Evolutionary conservation across 345 rosid genomes (phyloP).

Genomic region (Iberis pinnata): DNA sequence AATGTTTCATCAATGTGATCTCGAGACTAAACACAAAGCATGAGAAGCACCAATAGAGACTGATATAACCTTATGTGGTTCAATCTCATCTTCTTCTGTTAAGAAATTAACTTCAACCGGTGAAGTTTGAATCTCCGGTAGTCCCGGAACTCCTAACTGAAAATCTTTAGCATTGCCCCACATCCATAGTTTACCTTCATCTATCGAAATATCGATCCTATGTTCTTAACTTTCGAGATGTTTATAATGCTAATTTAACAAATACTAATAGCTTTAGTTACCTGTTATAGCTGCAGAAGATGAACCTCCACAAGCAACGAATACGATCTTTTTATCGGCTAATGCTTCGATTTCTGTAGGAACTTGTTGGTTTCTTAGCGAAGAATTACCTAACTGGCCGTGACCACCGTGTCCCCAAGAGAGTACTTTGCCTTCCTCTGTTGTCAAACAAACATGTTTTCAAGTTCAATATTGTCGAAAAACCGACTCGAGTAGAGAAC

Average conservation of each 20-base stretch:
- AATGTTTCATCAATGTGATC: constrained; percentile 29
- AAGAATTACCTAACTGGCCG: constrained; percentile 78
- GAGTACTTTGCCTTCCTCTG: constrained; percentile 77
- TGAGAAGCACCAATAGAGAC: constrained; percentile 84
- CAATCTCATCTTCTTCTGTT: constrained; percentile 56
- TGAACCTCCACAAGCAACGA: constrained; percentile 81
- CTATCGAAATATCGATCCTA: constrained; percentile 32
- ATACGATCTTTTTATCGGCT: constrained; percentile 48
- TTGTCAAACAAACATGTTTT: constrained; percentile 21
- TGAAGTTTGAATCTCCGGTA: constrained; percentile 56
- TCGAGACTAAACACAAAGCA: constrained; percentile 66
- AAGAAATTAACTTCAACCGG: constrained; percentile 75
- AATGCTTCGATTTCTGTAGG: constrained; percentile 58
- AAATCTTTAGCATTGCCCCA: constrained; percentile 94
- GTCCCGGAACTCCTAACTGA: constrained; percentile 82
- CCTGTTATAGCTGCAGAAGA: constrained; percentile 82
- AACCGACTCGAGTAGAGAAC: neutral
- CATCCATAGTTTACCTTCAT: constrained; percentile 70
- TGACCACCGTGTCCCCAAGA: constrained; percentile 97
- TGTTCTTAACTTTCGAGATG: neutral
- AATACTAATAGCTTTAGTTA: constrained; percentile 12
- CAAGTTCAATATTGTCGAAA: neutral
- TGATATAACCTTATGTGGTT: constrained; percentile 52
- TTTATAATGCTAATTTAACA: neutral
- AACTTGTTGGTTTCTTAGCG: constrained; percentile 43